Base-by-base conservation (phyloP, 441 rosid genomes). In the Eutrema salsugineum region DNA sequence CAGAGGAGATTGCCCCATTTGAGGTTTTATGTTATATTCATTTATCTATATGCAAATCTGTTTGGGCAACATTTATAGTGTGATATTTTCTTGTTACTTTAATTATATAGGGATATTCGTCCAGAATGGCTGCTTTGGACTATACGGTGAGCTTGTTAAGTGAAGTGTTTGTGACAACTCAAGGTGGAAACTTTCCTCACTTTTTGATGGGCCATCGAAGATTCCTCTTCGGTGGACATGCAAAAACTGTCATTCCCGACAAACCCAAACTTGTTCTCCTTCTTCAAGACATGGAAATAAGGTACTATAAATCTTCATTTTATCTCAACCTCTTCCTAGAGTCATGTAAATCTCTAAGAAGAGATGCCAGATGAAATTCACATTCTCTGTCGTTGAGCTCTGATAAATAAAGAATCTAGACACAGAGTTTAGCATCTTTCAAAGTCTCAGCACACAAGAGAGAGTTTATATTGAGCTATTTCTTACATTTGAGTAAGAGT, bases 111-210 rank as follows among this genome's bases (percentile, higher is more conserved):
- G 95, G 85, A 10, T 87, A 87, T 70, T 91, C 97, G 48, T 91
- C 99, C 4, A 87, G 99, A 83, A 77, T 94, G 85, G 99, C 99
- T 28, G 99, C 99, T 74, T 71, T 94, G 83, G 99, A 94, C 78
- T 94, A 94, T 77, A 83, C 79, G 0, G 95, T 94, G 11, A 91
- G 92, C 82, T 86, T 94, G 91, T 76, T 76, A 51, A 94, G 99
- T 59, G 97, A 94, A 81, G 90, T 90, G 43, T 94, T 91, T 66
- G 90, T 88, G 74, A 88, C 97, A 55, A 91, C 97, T 70, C 99
- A 94, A 59, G 97, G 99, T 19, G 97, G 99, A 66, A 94, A 91
- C 81, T 91, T 94, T 81, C 97, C 99, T 1, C 97, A 94, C 79
- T 90, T 94, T 78, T 74, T 91, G 76, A 94, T 91, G 97, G 99